Evolutionary conservation across 2,329 filamentous ascomycete species (phyloP).

Genomic region (Raffaelea albimanens): DNA sequence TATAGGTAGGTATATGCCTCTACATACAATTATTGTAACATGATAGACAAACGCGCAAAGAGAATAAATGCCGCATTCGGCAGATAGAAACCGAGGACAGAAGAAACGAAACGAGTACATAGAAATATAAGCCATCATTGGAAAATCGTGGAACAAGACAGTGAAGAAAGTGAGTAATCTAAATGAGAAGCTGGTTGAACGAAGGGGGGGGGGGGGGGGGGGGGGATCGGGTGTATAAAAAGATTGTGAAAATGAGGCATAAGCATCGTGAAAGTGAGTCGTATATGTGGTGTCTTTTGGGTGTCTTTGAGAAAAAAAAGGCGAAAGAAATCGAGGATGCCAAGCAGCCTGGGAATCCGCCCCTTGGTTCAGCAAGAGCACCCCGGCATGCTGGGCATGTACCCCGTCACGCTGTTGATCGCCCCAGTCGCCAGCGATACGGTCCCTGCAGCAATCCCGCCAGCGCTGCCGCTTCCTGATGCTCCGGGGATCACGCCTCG

Average conservation of each 20-base stretch:
- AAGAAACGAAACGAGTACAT: not conserved
- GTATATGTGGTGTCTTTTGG: no score
- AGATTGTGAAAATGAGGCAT: no score
- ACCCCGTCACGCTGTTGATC: slow-evolving; percentile 2
- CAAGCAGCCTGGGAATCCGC: no score
- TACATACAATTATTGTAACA: not conserved
- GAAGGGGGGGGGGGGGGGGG: no score
- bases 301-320: no score
- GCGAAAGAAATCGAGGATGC: no score
- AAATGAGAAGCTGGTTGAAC: no score
- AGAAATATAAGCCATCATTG: not conserved
- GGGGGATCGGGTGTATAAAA: no score
- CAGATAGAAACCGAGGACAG: not conserved
- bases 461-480: slow-evolving; percentile 7
- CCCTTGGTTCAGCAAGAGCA: slow-evolving; percentile 17
- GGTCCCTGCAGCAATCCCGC: not conserved
- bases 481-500: no score
- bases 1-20: no score
- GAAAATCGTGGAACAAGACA: not conserved
- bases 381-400: slow-evolving; percentile 4
- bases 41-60: not conserved
- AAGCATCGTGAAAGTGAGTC: no score
- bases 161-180: no score
- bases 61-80: not conserved
- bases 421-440: slow-evolving; percentile 13